Base-by-base conservation (phyloP, 1,284 basidiomycete genomes). In the Austroboletus niveus region DNA sequence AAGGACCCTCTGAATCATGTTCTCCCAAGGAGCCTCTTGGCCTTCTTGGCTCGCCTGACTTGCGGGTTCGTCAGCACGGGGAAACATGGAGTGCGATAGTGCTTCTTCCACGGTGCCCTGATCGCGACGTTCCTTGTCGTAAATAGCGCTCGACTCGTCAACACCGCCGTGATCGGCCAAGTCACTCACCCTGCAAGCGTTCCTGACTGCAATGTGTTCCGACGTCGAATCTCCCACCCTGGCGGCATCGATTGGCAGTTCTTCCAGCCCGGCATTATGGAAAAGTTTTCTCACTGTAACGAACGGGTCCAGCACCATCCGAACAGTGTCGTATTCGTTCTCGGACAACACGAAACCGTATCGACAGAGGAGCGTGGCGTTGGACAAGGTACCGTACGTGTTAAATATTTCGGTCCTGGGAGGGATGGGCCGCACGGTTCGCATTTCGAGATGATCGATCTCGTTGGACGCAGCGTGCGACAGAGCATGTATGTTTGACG, bases 361-460 rank as follows among this genome's bases (percentile, higher is more conserved):
- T 42, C 63, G 60, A 22, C 62, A 57, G 49, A 68, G 65, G 38
- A 68, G 68, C 32, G 48, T 36, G 7, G 65, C 56, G 49, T 71
- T 68, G 36, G 65, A 35, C 51, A 70, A 51, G 40, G 47, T n/a
- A 11, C 92, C 93, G 68, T 96, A 97, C 2, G 87, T 89, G 69
- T 96, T 97, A 77, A 84, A 93, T 7, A 94, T 76, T 63, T 96
- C 87, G 11, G 75, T 73, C 20, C 72, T 72, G 0, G 79, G 71
- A 4, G 72, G 66, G 41, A 91, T 75, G 29, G 71, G 59, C 14
- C 71, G 65, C 60, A 84, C 81, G 1, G 81, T 73, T 12, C 87
- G 80, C 85, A 89, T 87, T 57, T 86, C 84, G 57, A 81, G 83
- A 48, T 70, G 78, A 47, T 77, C 64, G 49, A 76, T 75, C 42